phyloP scores from a whole-genome alignment of 441 rosid genomes.

The Gossypium aridum region DNA sequence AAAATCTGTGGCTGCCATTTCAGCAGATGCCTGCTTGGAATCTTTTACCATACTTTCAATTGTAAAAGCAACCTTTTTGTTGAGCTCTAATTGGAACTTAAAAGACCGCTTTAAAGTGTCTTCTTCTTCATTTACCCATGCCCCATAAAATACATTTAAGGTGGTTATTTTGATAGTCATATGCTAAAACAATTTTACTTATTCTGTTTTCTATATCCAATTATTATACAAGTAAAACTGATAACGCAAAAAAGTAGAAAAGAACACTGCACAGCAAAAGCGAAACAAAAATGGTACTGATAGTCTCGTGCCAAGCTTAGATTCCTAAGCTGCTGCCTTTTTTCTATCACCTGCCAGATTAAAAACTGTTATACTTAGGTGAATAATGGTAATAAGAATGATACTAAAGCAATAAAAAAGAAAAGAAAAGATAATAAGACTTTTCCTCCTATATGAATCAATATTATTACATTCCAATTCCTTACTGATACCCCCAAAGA shows the following conservation, averaged over 20 bases:
- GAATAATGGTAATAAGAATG: no score
- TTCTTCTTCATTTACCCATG: neutral
- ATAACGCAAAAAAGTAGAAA: neutral
- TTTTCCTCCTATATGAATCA: no score
- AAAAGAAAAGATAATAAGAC: no score
- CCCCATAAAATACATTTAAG: neutral
- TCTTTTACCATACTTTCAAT: slow-evolving; percentile 3
- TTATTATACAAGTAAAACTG: neutral
- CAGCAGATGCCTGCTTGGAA: slow-evolving; percentile 4
- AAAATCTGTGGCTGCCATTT: slow-evolving; percentile 14
- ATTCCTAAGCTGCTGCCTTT: no score
- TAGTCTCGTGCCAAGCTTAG: neutral
- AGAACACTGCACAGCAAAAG: neutral
- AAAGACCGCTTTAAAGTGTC: neutral
- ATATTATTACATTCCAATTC: no score
- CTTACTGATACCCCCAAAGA: no score
- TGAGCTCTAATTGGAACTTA: neutral
- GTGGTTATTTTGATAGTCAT: neutral
- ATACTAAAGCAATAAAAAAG: no score
- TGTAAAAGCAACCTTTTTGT: slow-evolving; percentile 10
- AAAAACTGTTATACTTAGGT: neutral
- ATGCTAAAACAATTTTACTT: neutral
- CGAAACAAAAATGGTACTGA: neutral
- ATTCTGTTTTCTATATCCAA: neutral
- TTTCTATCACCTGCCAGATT: neutral